Evolutionary conservation across 306 rosid genomes (phyloP).

Genomic region (Quercus alba): DNA sequence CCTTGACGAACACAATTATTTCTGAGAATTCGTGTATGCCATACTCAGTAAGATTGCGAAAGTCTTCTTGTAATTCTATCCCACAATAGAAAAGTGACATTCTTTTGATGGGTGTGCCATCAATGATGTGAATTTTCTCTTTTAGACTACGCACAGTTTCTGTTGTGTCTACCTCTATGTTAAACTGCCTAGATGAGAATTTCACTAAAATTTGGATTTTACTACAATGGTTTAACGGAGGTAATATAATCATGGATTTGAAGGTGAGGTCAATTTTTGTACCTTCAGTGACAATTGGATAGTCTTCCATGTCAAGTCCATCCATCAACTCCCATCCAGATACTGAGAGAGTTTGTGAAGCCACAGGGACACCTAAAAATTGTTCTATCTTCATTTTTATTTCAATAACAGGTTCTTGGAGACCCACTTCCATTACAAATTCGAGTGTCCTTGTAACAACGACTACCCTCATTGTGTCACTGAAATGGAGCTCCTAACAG

Average conservation of each 20-base stretch:
- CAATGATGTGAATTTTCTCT: slow-evolving; percentile 70
- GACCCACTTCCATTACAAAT: slow-evolving; percentile 49
- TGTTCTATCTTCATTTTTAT: slow-evolving; percentile 78
- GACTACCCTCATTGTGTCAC: slow-evolving; percentile 40
- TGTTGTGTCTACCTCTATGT: slow-evolving; percentile 58
- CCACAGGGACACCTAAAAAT: slow-evolving; percentile 49
- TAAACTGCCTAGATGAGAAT: slow-evolving; percentile 46
- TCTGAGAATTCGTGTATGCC: slow-evolving; percentile 64
- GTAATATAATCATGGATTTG: slow-evolving; percentile 19
- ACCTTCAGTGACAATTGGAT: slow-evolving; percentile 69
- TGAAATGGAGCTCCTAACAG: background rate
- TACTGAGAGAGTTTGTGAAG: slow-evolving; percentile 61
- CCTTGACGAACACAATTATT: slow-evolving; percentile 51
- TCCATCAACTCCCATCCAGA: slow-evolving; percentile 77
- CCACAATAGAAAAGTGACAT: slow-evolving; percentile 66
- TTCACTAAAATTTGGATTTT: slow-evolving; percentile 54
- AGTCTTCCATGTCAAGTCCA: slow-evolving; percentile 91
- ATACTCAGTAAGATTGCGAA: slow-evolving; percentile 50
- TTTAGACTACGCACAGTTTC: slow-evolving; percentile 75
- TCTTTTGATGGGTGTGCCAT: slow-evolving; percentile 55
- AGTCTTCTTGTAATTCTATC: slow-evolving; percentile 58
- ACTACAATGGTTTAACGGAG: slow-evolving; percentile 11
- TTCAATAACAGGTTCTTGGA: slow-evolving; percentile 55
- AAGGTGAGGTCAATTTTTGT: slow-evolving; percentile 69
- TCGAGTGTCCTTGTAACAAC: slow-evolving; percentile 41